Evolutionary conservation across 768 basidiomycete species (phyloP), one percentile per base, ranked within the genome.

Genomic region (Pleurotus salmoneostramineus): DNA sequence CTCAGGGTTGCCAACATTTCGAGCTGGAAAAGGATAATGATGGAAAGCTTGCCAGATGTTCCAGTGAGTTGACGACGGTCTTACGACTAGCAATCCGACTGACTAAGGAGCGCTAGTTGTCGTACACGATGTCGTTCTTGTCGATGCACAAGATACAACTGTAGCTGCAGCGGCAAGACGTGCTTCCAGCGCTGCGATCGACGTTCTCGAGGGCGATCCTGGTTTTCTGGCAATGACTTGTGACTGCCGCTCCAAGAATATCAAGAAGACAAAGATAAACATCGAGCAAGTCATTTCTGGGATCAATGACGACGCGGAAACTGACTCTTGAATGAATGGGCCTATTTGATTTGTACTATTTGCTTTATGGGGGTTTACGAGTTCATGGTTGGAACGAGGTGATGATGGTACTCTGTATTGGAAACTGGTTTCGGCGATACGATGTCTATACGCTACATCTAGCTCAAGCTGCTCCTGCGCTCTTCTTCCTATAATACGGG

Each of bases 1-100:
- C 82, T 32, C 80, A 86, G 62, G 85, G 87, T 44, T 91, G 91
- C 63, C 85, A 84, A 51, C 72, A 78, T 57, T 87, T 91, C 58
- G 75, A 81, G 58, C 77, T 89, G 63, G 81, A 83, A 56, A 74
- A 75, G 63, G 81, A 83, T 55, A 74, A 75, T 17, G 59, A 54
- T 10, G 33, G n/a, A 44, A 69, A 66, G 48, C 58, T 65, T 21
- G 74, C 77, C 58, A 71, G 69, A 21, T 87, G 83, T 66, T 74
- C 83, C 49, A 82, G 88, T 88, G 62, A 64, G 80, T 63, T 42
- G 33, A 52, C 59, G 42, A 57, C 17, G n/a, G 40, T 36, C 34
- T 63, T 63, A 60, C 33, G 40, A 32, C 5, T 59, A 14, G 21
- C 10, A 14, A 49, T 32, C 34, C 10, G 37, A 57, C 56, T 64